These are phyloP conservation scores for Angomonas ambiguus DNA, from an alignment of 208 protist genomes.

Conservation along the genomic window DNA sequence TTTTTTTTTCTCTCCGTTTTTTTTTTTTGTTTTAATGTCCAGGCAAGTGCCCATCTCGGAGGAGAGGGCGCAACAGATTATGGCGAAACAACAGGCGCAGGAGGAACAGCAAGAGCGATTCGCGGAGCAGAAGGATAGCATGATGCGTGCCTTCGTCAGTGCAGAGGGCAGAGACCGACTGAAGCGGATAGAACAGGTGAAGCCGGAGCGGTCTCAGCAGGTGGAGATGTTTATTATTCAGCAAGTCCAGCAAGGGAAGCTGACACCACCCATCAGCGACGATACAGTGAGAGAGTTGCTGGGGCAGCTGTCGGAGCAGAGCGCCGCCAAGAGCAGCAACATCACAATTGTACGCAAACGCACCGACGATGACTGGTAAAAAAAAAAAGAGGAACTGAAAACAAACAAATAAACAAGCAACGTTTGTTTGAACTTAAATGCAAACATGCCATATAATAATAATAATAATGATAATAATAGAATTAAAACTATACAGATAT, in stretches of 20 bases:
- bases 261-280: conserved; percentile 85
- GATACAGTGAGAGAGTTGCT: conserved; percentile 80
- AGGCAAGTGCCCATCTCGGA: conserved; percentile 79
- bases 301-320: conserved; percentile 46
- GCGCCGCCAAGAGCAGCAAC: conserved; percentile 42
- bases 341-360: conserved; percentile 88
- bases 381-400: conserved; percentile 3
- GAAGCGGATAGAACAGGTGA: conserved; percentile 86
- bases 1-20: conserved; percentile 8
- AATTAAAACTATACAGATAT: too few relatives aligned
- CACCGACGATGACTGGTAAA: conserved; percentile 85
- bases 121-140: conserved; percentile 85
- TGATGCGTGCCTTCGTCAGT: conserved; percentile 79
- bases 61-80: conserved; percentile 86
- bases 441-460: too few relatives aligned
- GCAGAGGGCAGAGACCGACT: conserved; percentile 86
- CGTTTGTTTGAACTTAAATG: too few relatives aligned
- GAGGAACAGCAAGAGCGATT: conserved; percentile 70
- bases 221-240: conserved; percentile 90
- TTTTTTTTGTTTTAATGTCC: background rate
- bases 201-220: conserved; percentile 71
- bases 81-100: conserved; percentile 84
- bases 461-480: too few relatives aligned
- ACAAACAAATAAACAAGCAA: conserved; percentile 4
- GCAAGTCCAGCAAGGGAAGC: conserved; percentile 75